These are phyloP conservation scores for Aspergillus intermedius DNA, from an alignment of 2,329 filamentous ascomycete species.

Conservation along the genomic window DNA sequence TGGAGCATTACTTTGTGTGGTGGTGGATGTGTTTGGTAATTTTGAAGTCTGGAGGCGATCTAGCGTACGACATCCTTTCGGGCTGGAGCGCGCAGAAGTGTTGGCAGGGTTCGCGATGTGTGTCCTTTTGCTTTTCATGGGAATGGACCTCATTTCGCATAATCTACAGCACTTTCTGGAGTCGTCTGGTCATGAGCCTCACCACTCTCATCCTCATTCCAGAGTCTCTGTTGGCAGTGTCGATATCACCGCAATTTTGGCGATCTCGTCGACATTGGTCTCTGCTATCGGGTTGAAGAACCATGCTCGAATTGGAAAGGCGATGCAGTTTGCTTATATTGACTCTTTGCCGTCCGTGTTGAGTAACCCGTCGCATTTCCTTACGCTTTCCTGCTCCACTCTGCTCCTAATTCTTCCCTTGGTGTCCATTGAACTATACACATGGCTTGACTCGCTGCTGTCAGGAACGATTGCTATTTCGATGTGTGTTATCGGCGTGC, in stretches of 20 bases:
- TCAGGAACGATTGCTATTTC: conserved; percentile 73
- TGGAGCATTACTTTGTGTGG: conserved; percentile 83
- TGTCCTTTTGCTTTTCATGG: conserved; percentile 94
- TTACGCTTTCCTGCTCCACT: conserved; percentile 80
- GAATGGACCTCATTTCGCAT: conserved; percentile 89
- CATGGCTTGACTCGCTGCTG: conserved; percentile 75
- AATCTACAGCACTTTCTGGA: conserved; percentile 91
- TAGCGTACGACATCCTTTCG: conserved; percentile 89
- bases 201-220: conserved; percentile 62
- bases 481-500: conserved; percentile 82
- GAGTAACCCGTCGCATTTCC: conserved; percentile 89
- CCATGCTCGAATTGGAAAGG: conserved; percentile 83
- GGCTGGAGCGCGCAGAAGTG: conserved; percentile 83
- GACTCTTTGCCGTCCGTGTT: conserved; percentile 77
- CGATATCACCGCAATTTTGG: conserved; percentile 72
- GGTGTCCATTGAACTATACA: conserved; percentile 71
- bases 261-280: conserved; percentile 74
- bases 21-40: conserved; percentile 87
- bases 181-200: conserved; percentile 64
- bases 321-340: conserved; percentile 80
- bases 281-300: conserved; percentile 85
- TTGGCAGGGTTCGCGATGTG: conserved; percentile 94
- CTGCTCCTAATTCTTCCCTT: conserved; percentile 76
- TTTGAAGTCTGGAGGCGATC: conserved; percentile 97
- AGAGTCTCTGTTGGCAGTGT: conserved; percentile 68